Base-by-base conservation (phyloP, 257 asterid species). In the Ehretia macrophylla region DNA sequence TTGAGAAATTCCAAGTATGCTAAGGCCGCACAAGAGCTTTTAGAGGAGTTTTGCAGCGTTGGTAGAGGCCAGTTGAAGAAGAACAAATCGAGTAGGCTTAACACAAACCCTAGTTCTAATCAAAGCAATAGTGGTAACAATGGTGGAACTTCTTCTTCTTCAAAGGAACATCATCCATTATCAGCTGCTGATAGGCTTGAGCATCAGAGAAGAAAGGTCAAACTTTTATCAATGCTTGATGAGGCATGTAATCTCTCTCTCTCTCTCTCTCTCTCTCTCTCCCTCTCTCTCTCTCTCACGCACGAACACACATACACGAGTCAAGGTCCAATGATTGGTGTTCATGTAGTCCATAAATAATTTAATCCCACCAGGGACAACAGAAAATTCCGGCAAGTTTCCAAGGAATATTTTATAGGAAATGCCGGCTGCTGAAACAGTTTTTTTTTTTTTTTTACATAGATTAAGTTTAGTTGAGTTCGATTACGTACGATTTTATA, bases 131-230 rank as follows among this genome's bases (percentile, higher is more conserved):
- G 14, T 35, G 62, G 63, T 17, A 49, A 49, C n/a, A 49, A 49
- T 14, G 73, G 63, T 1, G 79, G 66, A 1, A 68, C 70, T 58
- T 73, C 95, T 0, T 60, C 86, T 1, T 73, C 89, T 46, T 74
- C 85, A 1, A 82, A 82, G 59, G 88, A 81, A 60, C 68, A 38
- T 32, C 87, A 86, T 42, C 83, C 95, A 11, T 60, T 86, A 66
- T 83, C 97, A 16, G 80, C 95, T 47, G 74, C 94, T 11, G 99
- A 90, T 72, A 77, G 96, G 72, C 80, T 94, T 14, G 99, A 94
- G 60, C 96, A 94, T 74, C 97, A 90, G 69, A 71, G 96, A 48
- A 78, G 97, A 72, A 94, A 94, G 94, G 95, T 90, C 95, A 94
- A 94, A 90, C 87, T 94, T 17, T 58, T 90, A 65, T 75, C 97